Evolutionary conservation across 2,329 filamentous ascomycete species (phyloP).

Genomic region (Diaporthe eres): DNA sequence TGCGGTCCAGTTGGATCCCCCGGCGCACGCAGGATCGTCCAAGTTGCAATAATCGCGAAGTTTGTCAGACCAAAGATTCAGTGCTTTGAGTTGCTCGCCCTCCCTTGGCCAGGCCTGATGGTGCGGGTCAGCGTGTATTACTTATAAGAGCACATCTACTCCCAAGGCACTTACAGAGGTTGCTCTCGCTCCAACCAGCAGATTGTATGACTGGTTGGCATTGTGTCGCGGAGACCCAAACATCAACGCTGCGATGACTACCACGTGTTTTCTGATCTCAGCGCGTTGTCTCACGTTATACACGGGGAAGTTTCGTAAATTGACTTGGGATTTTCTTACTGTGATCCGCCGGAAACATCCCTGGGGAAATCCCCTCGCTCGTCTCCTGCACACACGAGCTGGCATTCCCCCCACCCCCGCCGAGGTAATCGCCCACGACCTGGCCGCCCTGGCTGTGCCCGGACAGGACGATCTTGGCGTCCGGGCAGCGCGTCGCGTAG

Average conservation of each 20-base stretch:
- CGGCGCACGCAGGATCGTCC: slow-evolving; percentile 57
- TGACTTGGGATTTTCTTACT: neutral
- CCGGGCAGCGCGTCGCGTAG: slow-evolving; percentile 49
- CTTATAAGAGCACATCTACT: neutral
- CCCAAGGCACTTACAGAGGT: slow-evolving; percentile 22
- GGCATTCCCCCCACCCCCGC: slow-evolving; percentile 32
- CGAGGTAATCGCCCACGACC: slow-evolving; percentile 44
- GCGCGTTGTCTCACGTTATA: neutral
- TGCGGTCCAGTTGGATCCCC: slow-evolving; percentile 3
- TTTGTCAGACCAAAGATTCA: slow-evolving; percentile 47
- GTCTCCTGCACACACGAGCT: slow-evolving; percentile 24
- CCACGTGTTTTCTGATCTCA: neutral
- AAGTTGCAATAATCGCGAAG: slow-evolving; percentile 54
- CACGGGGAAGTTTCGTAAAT: neutral
- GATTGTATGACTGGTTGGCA: slow-evolving; percentile 39
- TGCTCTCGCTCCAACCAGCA: slow-evolving; percentile 23
- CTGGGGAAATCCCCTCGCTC: slow-evolving; percentile 11
- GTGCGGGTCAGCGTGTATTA: neutral
- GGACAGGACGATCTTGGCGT: slow-evolving; percentile 57
- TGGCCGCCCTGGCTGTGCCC: slow-evolving; percentile 54
- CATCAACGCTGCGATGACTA: slow-evolving; percentile 33
- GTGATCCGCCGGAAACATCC: neutral
- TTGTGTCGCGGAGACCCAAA: slow-evolving; percentile 37
- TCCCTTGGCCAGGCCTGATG: slow-evolving; percentile 49
- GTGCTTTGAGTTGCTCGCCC: slow-evolving; percentile 47